Evolutionary conservation across 805 yeast genomes (phyloP), one percentile per base, ranked within the genome.

Genomic region (Lipomyces anomalus): DNA sequence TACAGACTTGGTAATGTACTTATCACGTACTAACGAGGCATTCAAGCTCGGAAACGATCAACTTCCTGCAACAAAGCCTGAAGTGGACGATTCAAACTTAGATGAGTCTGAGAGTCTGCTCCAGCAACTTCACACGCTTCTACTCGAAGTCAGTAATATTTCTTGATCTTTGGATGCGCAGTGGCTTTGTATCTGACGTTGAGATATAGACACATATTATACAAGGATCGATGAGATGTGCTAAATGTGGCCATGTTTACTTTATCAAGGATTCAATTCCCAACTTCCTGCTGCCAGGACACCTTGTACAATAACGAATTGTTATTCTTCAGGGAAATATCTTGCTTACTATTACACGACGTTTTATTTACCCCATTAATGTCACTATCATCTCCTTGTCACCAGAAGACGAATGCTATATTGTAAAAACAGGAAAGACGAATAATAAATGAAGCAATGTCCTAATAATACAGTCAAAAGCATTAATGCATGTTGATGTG

Each of bases 191-290:
- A 23, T 40, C 16, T 38, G 6, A 28, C 9, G 16, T n/a, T 38
- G 13, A 6, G 7, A 9, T 17, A 16, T 21, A 60, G 62, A 90
- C 97, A 0, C 87, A 81, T 51, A 85, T 92, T 43, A 62, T 73
- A 6, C 90, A 89, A 57, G 99, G 98, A 2, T 79, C 80, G 58
- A 87, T 92, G 97, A 71, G 71, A 9, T 92, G 99, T 63, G 71
- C 74, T 20, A 82, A 82, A 66, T 92, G 99, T 63, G 80, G 78
- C 1, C 97, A 90, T 65, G 71, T 84, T 5, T 92, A 89, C 67
- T 78, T 83, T 68, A 84, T 92, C 68, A 90, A 89, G 67, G 89
- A 87, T 70, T 79, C 92, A 42, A 88, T 92, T 57, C 96, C 99
- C 29, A 90, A 90, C 71, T 83, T 92, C 66, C 68, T 92, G 44